Percentiles rank a stretch among this genome's conserved stretches.
These are phyloP conservation scores for Colletotrichum sp. DNA, from an alignment of 2,329 filamentous ascomycete genomes.

Conservation along the genomic window DNA sequence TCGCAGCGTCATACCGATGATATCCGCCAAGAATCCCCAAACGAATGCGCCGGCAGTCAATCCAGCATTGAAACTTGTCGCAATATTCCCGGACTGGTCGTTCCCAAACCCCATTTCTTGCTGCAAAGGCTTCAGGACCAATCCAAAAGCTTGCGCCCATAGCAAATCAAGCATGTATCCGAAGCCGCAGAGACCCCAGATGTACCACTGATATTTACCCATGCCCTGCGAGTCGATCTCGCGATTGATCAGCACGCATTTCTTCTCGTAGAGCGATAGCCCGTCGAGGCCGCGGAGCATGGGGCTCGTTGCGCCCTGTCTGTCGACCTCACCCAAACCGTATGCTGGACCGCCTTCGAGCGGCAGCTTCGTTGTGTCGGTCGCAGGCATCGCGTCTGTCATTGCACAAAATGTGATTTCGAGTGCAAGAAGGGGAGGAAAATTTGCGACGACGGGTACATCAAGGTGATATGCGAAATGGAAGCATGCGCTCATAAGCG, in stretches of 20 bases:
- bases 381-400: not conserved
- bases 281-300: constrained; percentile 25
- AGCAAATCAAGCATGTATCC: constrained; percentile 61
- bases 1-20: constrained; percentile 35
- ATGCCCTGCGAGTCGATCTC: constrained; percentile 59
- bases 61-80: constrained; percentile 57
- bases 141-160: constrained; percentile 64
- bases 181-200: constrained; percentile 58
- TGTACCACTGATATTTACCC: constrained; percentile 58
- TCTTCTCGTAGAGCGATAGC: constrained; percentile 37
- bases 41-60: constrained; percentile 60
- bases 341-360: not conserved
- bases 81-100: constrained; percentile 49
- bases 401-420: not conserved
- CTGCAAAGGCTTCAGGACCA: constrained; percentile 57
- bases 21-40: constrained; percentile 61
- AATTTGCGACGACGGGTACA: not conserved
- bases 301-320: not conserved
- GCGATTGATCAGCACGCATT: constrained; percentile 38
- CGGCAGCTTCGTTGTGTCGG: not conserved
- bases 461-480: not conserved
- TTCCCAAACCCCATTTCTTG: constrained; percentile 60
- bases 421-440: not conserved
- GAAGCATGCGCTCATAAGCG: not conserved
- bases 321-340: not conserved